Base-by-base conservation (phyloP, 1,284 basidiomycete genomes). In the Cryptococcus sp. region DNA sequence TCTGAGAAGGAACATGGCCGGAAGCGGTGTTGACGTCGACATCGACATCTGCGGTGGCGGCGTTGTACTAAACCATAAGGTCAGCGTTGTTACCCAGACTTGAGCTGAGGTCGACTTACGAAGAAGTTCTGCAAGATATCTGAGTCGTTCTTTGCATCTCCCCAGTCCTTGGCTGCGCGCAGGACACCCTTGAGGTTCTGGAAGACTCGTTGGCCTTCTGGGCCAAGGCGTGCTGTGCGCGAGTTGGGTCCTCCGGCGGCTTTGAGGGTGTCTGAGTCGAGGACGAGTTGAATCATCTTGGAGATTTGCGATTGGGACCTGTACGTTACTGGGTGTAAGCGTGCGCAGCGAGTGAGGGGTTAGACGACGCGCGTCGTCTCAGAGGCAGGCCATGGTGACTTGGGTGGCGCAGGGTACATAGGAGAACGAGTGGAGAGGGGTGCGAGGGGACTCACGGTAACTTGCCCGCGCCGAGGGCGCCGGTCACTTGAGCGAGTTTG, bases 71-170 rank as follows among this genome's bases (percentile, higher is more conserved):
- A 40, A 60, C 27, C 20, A 56, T 45, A 53, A 59, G 2, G 11
- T 44, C 50, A 31, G 25, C 50, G 5, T 22, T 7, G 16, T n/a
- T 44, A 7, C 47, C 16, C 13, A 35, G 19, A 20, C 16, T 8
- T 39, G 27, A 11, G 56, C 19, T n/a, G 23, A 40, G 23, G 11
- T 5, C 6, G 41, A 68, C 69, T 54, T 49, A 69, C 68, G 59
- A 80, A 68, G 62, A 78, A 75, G 63, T 78, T 79, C 55, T 80
- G 79, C 56, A 80, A 68, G 68, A 80, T 65, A 66, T 80, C 74
- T 53, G 80, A 74, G 38, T 69, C 70, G 64, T 80, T 80, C 73
- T 80, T 80, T 50, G 72, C 75, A 23, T 78, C 66, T 40, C 75
- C 76, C 66, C 79, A 74, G 1, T 65, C 56, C 45, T 74, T 69